Base-by-base conservation (phyloP, 2,329 filamentous ascomycete species). In the Fusarium napiforme region DNA sequence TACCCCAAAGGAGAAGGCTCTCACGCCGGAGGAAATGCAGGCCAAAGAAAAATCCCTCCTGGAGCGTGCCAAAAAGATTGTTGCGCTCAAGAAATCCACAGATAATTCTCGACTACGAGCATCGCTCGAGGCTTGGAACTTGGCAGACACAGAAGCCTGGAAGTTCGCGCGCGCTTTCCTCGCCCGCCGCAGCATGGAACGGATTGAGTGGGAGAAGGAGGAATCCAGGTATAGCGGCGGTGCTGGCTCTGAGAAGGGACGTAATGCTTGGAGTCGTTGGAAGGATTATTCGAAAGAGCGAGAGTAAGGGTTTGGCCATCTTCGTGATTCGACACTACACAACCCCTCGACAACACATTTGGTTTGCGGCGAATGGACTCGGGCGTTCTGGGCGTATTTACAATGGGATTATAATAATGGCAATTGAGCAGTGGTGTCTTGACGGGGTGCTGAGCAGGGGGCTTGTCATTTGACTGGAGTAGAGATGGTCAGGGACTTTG, bases 111-210 rank as follows among this genome's bases (percentile, higher is more conserved):
- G 82, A 55, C 71, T 89, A n/a, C 85, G 86, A 11, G 82, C 85
- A 28, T 89, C 87, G 10, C 83, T 90, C n/a, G 90, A 92, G 79
- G 87, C 89, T 16, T 92, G 90, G 90, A 91, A 90, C 78, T 79
- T 94, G 72, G 92, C 90, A 1, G 93, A 96, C 77, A 91, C 91
- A 2, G 93, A 96, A 81, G 90, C 90, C 3, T 96, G 93, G 93
- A 89, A 89, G 77, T 95, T 95, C 78, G 87, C 91, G 9, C 84
- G 91, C 42, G 92, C 93, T 0, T 94, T 88, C 72, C 83, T 90
- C 57, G 92, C 92, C 23, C 83, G 92, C 42, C 84, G 87, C 46
- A 83, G 86, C 32, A 84, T 92, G 50, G 92, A 94, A 84, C 84
- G 92, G 64, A 80, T 85, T 74, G 85, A 88, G 76, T 95, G 92